Conservation (phyloP, 768 basidiomycete species). For the Hemileccinum impolitum region DNA sequence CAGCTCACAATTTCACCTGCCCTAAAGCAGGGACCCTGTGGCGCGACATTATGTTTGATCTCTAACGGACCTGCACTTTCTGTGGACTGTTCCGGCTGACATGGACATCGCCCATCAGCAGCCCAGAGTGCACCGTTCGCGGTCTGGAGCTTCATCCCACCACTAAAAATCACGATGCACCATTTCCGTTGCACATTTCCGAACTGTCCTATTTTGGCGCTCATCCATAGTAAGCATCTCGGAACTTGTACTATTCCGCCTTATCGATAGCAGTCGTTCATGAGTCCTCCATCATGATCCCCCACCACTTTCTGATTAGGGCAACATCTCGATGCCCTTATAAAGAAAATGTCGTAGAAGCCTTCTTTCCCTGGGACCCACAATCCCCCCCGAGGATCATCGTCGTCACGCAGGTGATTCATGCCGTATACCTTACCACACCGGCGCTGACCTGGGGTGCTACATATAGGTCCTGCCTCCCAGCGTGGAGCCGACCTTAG, state of each 20-base stretch:
- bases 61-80: constrained; percentile 5
- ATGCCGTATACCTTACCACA: constrained; percentile 20
- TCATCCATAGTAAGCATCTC: constrained; percentile 17
- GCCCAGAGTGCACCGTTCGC: constrained; percentile 8
- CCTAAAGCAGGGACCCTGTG: constrained; percentile 33
- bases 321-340: constrained; percentile 21
- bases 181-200: constrained; percentile 26
- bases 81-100: constrained; percentile 8
- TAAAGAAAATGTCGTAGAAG: constrained; percentile 26
- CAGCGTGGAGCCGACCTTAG: constrained; percentile 45
- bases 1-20: constrained; percentile 27
- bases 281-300: constrained; percentile 17
- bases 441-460: constrained; percentile 9
- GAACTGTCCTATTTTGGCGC: constrained; percentile 19
- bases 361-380: constrained; percentile 29
- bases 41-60: constrained; percentile 15
- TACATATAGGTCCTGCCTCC: constrained; percentile 33
- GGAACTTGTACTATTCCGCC: constrained; percentile 25
- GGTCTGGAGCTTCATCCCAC: constrained; percentile 20
- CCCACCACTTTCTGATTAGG: constrained; percentile 21
- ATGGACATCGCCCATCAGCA: constrained; percentile 5
- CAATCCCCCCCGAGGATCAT: constrained; percentile 30
- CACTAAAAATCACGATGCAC: constrained; percentile 12
- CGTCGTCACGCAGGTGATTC: constrained; percentile 28
- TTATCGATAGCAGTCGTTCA: constrained; percentile 28